A percentile compares a stretch with the other conserved stretches of the same genome.
phyloP scores from a whole-genome alignment of 2,329 filamentous ascomycete species.

The Trichoderma koningiopsis region DNA sequence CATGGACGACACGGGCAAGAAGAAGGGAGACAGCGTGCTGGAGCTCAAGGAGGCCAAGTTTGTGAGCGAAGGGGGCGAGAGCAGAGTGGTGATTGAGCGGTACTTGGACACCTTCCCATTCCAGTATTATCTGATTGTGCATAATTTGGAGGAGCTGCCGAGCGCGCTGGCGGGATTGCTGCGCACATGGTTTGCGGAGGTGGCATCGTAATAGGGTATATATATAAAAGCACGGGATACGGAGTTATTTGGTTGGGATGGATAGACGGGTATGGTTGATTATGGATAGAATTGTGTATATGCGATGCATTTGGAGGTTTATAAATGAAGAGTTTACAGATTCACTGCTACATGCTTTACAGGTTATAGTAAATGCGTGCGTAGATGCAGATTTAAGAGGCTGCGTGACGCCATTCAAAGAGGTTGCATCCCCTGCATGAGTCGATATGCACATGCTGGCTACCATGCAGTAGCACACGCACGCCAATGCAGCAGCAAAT shows the following conservation, averaged over 20 bases:
- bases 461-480: background rate
- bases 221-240: background rate
- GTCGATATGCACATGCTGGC: background rate
- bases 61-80: constrained; percentile 63
- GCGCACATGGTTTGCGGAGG: constrained; percentile 91
- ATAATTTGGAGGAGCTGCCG: constrained; percentile 88
- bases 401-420: background rate
- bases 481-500: background rate
- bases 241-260: background rate
- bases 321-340: background rate
- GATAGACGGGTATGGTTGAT: background rate
- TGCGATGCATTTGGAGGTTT: background rate
- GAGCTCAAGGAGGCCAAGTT: constrained; percentile 89
- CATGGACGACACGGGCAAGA: constrained; percentile 67
- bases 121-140: constrained; percentile 92
- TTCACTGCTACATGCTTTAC: background rate
- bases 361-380: background rate
- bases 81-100: constrained; percentile 77
- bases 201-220: constrained; percentile 46
- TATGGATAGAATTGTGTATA: background rate
- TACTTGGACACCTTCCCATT: constrained; percentile 98
- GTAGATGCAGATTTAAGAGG: background rate
- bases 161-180: constrained; percentile 83
- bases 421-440: background rate
- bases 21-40: constrained; percentile 69